Percentiles rank a stretch among this genome's conserved stretches.
phyloP scores from a whole-genome alignment of 768 basidiomycete genomes.

The Hericium rajendrae region DNA sequence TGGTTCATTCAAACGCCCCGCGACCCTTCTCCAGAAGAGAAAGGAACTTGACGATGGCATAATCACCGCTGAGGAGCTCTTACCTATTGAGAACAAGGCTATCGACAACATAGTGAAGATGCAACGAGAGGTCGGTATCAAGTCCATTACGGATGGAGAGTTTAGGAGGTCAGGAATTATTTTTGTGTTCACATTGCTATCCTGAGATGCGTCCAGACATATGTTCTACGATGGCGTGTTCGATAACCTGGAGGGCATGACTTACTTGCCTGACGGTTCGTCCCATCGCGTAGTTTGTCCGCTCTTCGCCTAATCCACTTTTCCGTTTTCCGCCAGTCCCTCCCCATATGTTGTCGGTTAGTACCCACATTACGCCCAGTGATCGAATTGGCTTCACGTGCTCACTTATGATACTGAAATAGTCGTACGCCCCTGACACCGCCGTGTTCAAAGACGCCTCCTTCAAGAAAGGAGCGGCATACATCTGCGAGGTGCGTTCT shows the following conservation, averaged over 20 bases:
- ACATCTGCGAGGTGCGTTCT: constrained; percentile 14
- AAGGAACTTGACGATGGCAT: constrained; percentile 31
- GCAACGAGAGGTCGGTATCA: constrained; percentile 46
- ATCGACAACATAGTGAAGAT: constrained; percentile 42
- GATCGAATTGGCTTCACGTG: not conserved
- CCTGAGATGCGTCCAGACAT: constrained; percentile 24
- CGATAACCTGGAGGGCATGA: constrained; percentile 58
- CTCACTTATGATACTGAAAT: not conserved
- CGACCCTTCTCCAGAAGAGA: constrained; percentile 38
- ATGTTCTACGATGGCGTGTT: constrained; percentile 61
- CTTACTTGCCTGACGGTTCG: constrained; percentile 38
- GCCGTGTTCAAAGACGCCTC: constrained; percentile 22
- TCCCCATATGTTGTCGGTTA: not conserved
- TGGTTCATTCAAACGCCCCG: constrained; percentile 51
- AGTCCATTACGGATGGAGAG: constrained; percentile 58
- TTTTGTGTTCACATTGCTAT: not conserved
- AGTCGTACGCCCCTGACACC: constrained; percentile 27
- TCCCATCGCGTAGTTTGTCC: not conserved
- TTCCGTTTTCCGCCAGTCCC: not conserved
- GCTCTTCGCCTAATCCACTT: too few relatives aligned
- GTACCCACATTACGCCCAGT: not conserved
- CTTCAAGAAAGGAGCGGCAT: constrained; percentile 24
- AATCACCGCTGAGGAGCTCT: constrained; percentile 35
- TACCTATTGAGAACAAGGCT: constrained; percentile 40
- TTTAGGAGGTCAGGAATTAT: constrained; percentile 21